These are phyloP conservation scores for Didymella keratinophila DNA, from an alignment of 2,329 filamentous ascomycete species.

Conservation along the genomic window DNA sequence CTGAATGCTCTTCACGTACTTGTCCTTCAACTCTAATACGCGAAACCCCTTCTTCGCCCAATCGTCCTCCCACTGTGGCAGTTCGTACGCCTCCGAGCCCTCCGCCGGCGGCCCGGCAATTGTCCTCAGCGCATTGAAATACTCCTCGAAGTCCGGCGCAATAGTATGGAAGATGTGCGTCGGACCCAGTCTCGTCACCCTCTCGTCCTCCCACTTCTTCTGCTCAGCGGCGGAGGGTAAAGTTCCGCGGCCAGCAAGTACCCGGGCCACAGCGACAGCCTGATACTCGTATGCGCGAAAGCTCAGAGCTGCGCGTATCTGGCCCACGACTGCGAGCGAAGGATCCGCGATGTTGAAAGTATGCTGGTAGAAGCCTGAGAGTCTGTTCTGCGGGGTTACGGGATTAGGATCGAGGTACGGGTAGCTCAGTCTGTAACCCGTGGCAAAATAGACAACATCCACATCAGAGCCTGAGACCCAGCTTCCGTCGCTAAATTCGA, in stretches of 20 bases:
- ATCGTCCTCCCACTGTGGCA: slow-evolving; percentile 5
- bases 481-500: slow-evolving; percentile 66
- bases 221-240: not conserved
- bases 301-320: not conserved
- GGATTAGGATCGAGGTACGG: not conserved
- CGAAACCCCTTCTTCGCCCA: slow-evolving; percentile 10
- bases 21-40: slow-evolving; percentile 15
- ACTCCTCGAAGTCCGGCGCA: slow-evolving; percentile 69
- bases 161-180: slow-evolving; percentile 52
- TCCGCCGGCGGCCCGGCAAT: slow-evolving; percentile 7
- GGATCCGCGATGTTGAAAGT: not conserved
- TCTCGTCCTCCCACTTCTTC: not conserved
- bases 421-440: not conserved
- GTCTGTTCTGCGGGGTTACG: not conserved
- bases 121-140: slow-evolving; percentile 65
- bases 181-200: not conserved
- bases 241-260: not conserved
- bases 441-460: not conserved
- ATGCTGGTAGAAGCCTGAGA: not conserved
- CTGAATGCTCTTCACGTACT: slow-evolving; percentile 7
- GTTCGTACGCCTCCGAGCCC: slow-evolving; percentile 12
- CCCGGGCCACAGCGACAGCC: not conserved
- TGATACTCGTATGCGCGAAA: not conserved
- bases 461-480: slow-evolving; percentile 45
- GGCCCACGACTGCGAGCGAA: not conserved